phyloP scores from a whole-genome alignment of 2,329 filamentous ascomycete species.

The Phaeophleospora eucalypticola region DNA sequence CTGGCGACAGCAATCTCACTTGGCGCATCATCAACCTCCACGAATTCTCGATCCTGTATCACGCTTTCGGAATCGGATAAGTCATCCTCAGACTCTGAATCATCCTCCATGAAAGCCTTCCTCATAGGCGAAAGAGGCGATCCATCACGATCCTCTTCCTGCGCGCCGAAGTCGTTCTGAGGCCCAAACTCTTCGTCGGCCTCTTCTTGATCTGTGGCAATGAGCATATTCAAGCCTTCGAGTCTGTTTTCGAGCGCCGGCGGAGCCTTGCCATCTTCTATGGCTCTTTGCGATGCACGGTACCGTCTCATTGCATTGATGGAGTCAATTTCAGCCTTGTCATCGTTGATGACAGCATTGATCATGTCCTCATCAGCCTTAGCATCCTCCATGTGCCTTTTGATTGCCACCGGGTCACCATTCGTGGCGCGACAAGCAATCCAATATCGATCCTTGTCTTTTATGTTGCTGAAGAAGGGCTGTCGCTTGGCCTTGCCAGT shows the following conservation, averaged over 20 bases:
- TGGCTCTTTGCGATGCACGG: not conserved
- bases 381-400: not conserved
- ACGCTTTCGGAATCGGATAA: not conserved
- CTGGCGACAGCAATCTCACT: not conserved
- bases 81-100: not conserved
- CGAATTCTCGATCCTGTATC: conserved; percentile 5
- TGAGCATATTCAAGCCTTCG: not conserved
- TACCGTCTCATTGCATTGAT: conserved; percentile 1
- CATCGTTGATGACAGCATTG: conserved; percentile 1
- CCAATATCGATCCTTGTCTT: not conserved
- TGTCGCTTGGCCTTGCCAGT: not conserved
- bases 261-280: conserved; percentile 2
- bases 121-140: not conserved
- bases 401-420: not conserved
- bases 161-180: conserved; percentile 3
- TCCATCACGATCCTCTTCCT: not conserved
- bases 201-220: not conserved
- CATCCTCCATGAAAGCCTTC: not conserved
- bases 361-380: conserved; percentile 2
- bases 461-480: not conserved
- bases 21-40: conserved; percentile 1
- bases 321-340: not conserved
- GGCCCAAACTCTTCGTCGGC: conserved; percentile 2
- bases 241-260: not conserved
- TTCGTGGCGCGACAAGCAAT: not conserved